A percentile compares a stretch with the other conserved stretches of the same genome.
Evolutionary conservation across 352 stramenopile genomes (phyloP).

Genomic region (Phytophthora citrophthora): DNA sequence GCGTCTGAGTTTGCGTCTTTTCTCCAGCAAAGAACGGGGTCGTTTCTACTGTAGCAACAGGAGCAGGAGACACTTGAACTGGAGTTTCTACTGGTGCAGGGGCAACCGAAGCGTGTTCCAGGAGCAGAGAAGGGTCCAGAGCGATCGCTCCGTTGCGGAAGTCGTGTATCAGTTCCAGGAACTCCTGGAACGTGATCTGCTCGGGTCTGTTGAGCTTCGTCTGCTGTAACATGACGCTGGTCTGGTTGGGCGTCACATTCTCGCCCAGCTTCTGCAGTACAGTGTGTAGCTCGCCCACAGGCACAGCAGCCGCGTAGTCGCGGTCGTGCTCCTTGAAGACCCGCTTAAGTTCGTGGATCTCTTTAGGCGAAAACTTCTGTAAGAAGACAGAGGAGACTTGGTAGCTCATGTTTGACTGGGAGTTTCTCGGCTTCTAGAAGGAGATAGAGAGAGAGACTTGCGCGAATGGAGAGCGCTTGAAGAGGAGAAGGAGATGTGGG

Average conservation of each 20-base stretch:
- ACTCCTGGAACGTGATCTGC: slow-evolving; percentile 82
- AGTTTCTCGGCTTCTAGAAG: background rate
- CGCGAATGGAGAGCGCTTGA: background rate
- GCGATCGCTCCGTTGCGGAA: slow-evolving; percentile 72
- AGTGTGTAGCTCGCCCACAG: slow-evolving; percentile 50
- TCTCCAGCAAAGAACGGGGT: slow-evolving; percentile 30
- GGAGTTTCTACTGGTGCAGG: slow-evolving; percentile 3
- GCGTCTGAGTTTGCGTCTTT: slow-evolving; percentile 16
- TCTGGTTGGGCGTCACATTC: slow-evolving; percentile 72
- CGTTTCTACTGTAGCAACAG: slow-evolving; percentile 14
- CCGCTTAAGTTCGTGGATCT: slow-evolving; percentile 88
- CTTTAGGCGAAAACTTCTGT: slow-evolving; percentile 88
- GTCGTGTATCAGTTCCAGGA: slow-evolving; percentile 80
- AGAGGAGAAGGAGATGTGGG: background rate
- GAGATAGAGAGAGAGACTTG: background rate
- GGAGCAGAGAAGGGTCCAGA: slow-evolving; percentile 50
- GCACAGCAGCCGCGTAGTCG: slow-evolving; percentile 69
- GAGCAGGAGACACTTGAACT: slow-evolving; percentile 3
- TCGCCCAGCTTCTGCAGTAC: slow-evolving; percentile 84
- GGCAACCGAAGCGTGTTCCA: slow-evolving; percentile 49
- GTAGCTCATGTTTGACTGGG: slow-evolving; percentile 71
- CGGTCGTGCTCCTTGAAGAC: slow-evolving; percentile 87
- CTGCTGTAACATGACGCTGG: slow-evolving; percentile 67
- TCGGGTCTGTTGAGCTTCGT: slow-evolving; percentile 51
- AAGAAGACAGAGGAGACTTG: slow-evolving; percentile 82